phyloP scores from a whole-genome alignment of 371 early-diverging fungal species.

The Mycotypha africana region DNA sequence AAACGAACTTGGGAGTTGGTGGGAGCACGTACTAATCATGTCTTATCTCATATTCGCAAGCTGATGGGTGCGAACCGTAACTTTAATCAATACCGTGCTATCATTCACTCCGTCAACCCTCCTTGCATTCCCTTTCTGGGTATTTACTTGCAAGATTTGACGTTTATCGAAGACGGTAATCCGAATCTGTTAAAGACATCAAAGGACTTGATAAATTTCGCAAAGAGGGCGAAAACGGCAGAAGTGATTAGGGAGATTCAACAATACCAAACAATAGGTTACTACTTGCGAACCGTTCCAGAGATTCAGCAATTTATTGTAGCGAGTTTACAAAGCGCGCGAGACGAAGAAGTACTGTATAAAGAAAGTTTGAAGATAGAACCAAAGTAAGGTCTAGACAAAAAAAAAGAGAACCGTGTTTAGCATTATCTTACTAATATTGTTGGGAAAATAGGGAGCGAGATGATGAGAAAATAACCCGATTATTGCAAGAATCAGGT shows the following conservation, averaged over 20 bases:
- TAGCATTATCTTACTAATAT: neutral
- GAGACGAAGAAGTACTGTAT: conserved; percentile 60
- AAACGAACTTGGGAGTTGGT: conserved; percentile 78
- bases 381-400: conserved; percentile 53
- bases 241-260: conserved; percentile 91
- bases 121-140: conserved; percentile 94
- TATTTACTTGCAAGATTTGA: conserved; percentile 88
- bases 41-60: conserved; percentile 43
- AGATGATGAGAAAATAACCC: conserved; percentile 86
- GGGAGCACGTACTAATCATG: conserved; percentile 40
- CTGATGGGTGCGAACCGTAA: conserved; percentile 82
- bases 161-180: conserved; percentile 94
- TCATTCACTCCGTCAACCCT: conserved; percentile 82
- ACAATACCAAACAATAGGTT: conserved; percentile 85
- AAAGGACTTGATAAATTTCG: conserved; percentile 84
- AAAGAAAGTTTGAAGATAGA: conserved; percentile 77
- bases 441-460: too few species aligned
- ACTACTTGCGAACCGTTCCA: conserved; percentile 71
- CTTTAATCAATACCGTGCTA: conserved; percentile 81
- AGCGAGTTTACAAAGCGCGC: conserved; percentile 40
- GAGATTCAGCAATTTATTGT: conserved; percentile 82
- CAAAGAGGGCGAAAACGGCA: conserved; percentile 84
- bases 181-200: conserved; percentile 51
- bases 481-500: conserved; percentile 82
- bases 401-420: neutral